Conservation (phyloP, 2,329 filamentous ascomycete genomes). For the Neoascochyta sp. region DNA sequence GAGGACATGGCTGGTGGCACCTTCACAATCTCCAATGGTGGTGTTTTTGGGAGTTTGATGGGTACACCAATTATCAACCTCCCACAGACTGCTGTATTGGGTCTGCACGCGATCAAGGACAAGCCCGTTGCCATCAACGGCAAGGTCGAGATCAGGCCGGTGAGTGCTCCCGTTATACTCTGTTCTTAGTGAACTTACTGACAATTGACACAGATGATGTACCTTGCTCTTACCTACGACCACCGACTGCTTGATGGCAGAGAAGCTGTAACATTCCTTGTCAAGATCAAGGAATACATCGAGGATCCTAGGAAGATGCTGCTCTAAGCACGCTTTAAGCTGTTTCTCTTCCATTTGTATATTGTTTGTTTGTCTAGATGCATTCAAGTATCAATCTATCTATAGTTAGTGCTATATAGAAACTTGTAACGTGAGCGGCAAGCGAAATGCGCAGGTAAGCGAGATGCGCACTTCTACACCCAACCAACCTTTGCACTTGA, state of each 20-base stretch:
- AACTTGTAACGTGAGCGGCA: too few relatives aligned
- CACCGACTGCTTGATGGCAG: conserved; percentile 92
- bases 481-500: too few relatives aligned
- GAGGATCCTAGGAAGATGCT: conserved; percentile 94
- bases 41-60: conserved; percentile 95
- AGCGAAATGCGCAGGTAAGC: too few relatives aligned
- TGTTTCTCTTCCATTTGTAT: too few relatives aligned
- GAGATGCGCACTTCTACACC: too few relatives aligned
- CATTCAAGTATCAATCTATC: too few relatives aligned
- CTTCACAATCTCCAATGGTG: conserved; percentile 96
- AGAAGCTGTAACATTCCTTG: conserved; percentile 92
- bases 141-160: conserved; percentile 86
- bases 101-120: conserved; percentile 95
- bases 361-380: too few relatives aligned
- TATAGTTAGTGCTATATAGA: too few relatives aligned
- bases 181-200: too few relatives aligned
- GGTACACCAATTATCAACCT: conserved; percentile 98
- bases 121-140: conserved; percentile 85
- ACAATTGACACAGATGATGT: conserved; percentile 76
- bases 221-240: conserved; percentile 94
- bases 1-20: conserved; percentile 99
- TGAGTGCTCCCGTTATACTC: too few relatives aligned
- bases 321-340: too few relatives aligned
- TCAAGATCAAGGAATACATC: conserved; percentile 96
- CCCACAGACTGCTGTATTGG: conserved; percentile 85